These are phyloP conservation scores for Zymoseptoria passerinii DNA, from an alignment of 2,329 filamentous ascomycete species.

Conservation along the genomic window DNA sequence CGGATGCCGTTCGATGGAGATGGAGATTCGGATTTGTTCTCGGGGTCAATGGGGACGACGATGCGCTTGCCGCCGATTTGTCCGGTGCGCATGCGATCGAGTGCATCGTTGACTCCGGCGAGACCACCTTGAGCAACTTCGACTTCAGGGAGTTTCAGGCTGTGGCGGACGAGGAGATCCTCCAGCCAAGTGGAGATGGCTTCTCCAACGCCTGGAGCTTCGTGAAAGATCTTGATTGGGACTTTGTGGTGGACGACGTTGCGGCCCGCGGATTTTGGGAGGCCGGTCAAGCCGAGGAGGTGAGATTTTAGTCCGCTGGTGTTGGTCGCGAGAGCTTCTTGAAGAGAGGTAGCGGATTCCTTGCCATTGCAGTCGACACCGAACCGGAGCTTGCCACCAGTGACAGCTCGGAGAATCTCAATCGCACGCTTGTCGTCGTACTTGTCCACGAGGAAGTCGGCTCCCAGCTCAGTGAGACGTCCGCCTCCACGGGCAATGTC, in stretches of 20 bases:
- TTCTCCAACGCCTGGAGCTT: constrained; percentile 55
- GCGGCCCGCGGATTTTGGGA: constrained; percentile 50
- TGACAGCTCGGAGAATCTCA: constrained; percentile 53
- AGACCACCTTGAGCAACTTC: constrained; percentile 56
- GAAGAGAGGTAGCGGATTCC: constrained; percentile 53
- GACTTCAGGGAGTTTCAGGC: constrained; percentile 55
- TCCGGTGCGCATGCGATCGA: constrained; percentile 58
- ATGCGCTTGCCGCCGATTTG: constrained; percentile 61
- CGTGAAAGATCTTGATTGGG: constrained; percentile 69
- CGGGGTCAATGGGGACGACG: constrained; percentile 43
- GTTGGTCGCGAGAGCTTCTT: constrained; percentile 42
- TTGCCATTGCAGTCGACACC: constrained; percentile 60
- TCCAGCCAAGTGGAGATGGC: constrained; percentile 60
- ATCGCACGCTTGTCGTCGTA: constrained; percentile 58
- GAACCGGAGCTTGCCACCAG: constrained; percentile 52
- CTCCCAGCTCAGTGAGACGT: constrained; percentile 44
- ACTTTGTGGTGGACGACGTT: constrained; percentile 54
- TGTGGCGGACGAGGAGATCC: constrained; percentile 47
- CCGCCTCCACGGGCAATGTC: constrained; percentile 60
- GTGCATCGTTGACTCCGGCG: constrained; percentile 56
- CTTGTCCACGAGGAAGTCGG: constrained; percentile 62
- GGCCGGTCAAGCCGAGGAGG: constrained; percentile 57
- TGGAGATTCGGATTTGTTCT: constrained; percentile 11
- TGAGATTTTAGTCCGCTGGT: constrained; percentile 37
- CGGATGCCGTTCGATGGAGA: constrained; percentile 6